These are phyloP conservation scores for Phlegmacium glaucopus DNA, from an alignment of 768 basidiomycete genomes.

Conservation along the genomic window DNA sequence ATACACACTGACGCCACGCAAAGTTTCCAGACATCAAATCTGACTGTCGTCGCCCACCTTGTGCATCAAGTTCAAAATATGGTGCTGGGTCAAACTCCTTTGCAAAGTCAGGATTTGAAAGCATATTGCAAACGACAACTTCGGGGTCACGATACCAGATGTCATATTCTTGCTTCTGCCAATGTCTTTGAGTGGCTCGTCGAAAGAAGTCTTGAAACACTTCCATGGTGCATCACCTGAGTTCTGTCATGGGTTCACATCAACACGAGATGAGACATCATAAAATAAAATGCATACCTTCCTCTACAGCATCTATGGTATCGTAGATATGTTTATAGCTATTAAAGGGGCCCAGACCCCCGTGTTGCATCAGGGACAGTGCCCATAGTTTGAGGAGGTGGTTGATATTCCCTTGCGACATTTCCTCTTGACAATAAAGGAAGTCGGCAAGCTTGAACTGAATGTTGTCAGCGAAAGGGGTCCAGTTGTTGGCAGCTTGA, in stretches of 20 bases:
- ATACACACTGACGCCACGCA: constrained; percentile 27
- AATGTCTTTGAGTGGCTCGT: constrained; percentile 12
- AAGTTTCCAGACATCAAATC: constrained; percentile 40
- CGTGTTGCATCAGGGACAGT: background rate
- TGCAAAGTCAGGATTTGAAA: constrained; percentile 31
- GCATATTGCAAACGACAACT: constrained; percentile 19
- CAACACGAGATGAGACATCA: background rate
- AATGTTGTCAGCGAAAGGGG: background rate
- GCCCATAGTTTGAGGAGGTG: constrained; percentile 12
- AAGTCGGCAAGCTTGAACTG: constrained; percentile 19
- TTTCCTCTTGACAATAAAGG: constrained; percentile 9
- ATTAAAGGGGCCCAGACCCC: constrained; percentile 14
- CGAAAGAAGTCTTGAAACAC: constrained; percentile 15
- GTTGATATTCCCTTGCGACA: constrained; percentile 10
- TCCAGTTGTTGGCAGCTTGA: background rate
- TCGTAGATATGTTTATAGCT: constrained; percentile 19
- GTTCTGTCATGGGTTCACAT: background rate
- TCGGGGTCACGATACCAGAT: constrained; percentile 26
- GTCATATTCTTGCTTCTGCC: constrained; percentile 21
- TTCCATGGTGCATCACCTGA: constrained; percentile 27
- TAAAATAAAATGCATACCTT: background rate
- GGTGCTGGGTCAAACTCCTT: constrained; percentile 28
- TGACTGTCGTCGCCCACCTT: constrained; percentile 17
- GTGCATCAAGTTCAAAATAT: constrained; percentile 18
- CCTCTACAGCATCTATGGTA: constrained; percentile 21